phyloP scores from a whole-genome alignment of 192 early-diverging fungal genomes.

The Rhizoclosmatium globosum region DNA sequence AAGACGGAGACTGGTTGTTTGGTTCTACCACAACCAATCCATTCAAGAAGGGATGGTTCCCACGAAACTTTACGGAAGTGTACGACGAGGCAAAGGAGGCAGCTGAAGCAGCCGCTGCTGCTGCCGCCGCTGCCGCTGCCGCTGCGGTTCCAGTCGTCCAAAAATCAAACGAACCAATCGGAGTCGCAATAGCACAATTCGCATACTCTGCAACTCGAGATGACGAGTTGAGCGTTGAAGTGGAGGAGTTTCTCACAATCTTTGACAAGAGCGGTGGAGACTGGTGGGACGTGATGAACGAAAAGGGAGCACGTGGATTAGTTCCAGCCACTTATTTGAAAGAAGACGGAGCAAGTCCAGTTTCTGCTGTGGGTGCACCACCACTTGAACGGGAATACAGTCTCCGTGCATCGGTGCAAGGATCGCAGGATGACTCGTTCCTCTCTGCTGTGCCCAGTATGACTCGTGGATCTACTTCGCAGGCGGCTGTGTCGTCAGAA shows the following conservation, averaged over 20 bases:
- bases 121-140: background rate
- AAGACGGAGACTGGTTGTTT: conserved; percentile 75
- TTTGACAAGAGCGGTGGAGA: conserved; percentile 50
- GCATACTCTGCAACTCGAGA: conserved; percentile 47
- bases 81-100: conserved; percentile 39
- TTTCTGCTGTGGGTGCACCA: background rate
- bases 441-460: conserved; percentile 10
- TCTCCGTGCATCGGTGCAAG: conserved; percentile 15
- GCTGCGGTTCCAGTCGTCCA: conserved; percentile 17
- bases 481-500: conserved; percentile 27
- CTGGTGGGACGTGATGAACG: conserved; percentile 58
- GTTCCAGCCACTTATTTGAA: conserved; percentile 57
- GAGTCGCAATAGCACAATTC: conserved; percentile 47
- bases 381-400: conserved; percentile 26
- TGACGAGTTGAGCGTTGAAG: conserved; percentile 52
- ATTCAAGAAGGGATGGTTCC: conserved; percentile 65
- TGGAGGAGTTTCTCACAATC: conserved; percentile 50
- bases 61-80: conserved; percentile 62
- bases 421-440: conserved; percentile 16
- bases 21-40: conserved; percentile 49
- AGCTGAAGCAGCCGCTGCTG: background rate
- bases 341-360: conserved; percentile 8
- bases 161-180: conserved; percentile 21
- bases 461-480: conserved; percentile 23
- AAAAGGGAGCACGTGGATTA: conserved; percentile 46